Conservation (phyloP, 129 eudicot species). For the Tagetes patula region DNA sequence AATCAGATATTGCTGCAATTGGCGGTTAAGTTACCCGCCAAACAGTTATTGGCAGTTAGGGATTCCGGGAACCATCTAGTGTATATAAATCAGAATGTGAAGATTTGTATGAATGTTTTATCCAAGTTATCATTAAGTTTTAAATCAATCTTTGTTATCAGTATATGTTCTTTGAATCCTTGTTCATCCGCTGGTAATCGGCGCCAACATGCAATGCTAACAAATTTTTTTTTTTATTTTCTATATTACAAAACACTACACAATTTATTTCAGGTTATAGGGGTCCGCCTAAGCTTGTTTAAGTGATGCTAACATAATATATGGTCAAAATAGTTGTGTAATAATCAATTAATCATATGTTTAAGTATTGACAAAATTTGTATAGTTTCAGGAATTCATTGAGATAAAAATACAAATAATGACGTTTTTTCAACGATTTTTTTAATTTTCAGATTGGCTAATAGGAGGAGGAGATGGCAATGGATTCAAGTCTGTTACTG, state of each 20-base stretch:
- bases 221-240: not conserved
- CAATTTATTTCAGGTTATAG: not conserved
- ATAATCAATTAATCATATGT: not conserved
- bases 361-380: not conserved
- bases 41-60: too few relatives aligned
- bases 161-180: too few relatives aligned
- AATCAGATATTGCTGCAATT: too few relatives aligned
- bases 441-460: constrained; percentile 65
- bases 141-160: too few relatives aligned
- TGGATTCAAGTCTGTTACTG: constrained; percentile 72
- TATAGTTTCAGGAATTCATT: not conserved
- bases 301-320: not conserved
- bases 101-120: too few relatives aligned
- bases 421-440: not conserved
- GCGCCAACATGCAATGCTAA: too few relatives aligned
- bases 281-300: not conserved
- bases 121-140: too few relatives aligned
- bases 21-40: too few relatives aligned
- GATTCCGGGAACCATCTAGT: too few relatives aligned
- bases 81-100: too few relatives aligned
- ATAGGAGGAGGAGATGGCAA: constrained; percentile 79
- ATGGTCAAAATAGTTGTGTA: not conserved
- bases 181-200: too few relatives aligned
- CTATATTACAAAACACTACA: not conserved
- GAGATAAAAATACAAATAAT: not conserved